Base-by-base conservation (phyloP, 2,329 filamentous ascomycete genomes). In the Ceratocystiopsis brevicomis region DNA sequence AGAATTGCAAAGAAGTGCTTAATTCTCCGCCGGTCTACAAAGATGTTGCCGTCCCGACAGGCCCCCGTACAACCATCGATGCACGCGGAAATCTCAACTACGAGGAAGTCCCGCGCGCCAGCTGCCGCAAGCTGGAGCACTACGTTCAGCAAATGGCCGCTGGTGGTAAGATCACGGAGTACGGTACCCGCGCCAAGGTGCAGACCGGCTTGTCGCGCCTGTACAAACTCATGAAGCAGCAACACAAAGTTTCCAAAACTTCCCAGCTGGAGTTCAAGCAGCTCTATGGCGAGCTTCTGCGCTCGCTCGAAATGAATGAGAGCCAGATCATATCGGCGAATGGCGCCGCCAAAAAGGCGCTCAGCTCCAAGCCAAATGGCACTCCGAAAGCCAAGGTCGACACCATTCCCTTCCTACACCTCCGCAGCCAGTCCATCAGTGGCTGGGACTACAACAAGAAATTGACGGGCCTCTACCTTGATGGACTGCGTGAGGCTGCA, bases 381-480 rank as follows among this genome's bases (percentile, higher is more conserved):
- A 64, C 70, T 38, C 65, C 69, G 54, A 92, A 90, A 68, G 86
- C 86, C 61, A 95, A 94, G 68, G 78, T 92, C 45, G 88, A 96
- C 67, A 94, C 90, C 16, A 92, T 98, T 53, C 90, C 90, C 33
- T 98, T 98, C 76, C 66, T 98, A 43, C 90, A 98, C 60, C 69
- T 98, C 45, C 95, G 95, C 74, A 82, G 85, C 61, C 92, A 93
- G 64, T 78, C 83, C 43, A 76, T 87, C 48, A 81, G 94, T 56
- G 88, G 88, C 48, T 98, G 90, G 90, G 87, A 96, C 57, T 98
- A 96, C 69, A 96, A 85, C 76, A 98, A 96, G 73, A 95, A 92
- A 68, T 74, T 98, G 45, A 96, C 90, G 19, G 82, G 84, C 45
- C 63, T 87, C 53, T 98, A 98, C 59, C 75, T 98, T 33, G 85